Evolutionary conservation across 805 yeast genomes (phyloP), one percentile per base, ranked within the genome.

Genomic region (Metschnikowia gruessii): DNA sequence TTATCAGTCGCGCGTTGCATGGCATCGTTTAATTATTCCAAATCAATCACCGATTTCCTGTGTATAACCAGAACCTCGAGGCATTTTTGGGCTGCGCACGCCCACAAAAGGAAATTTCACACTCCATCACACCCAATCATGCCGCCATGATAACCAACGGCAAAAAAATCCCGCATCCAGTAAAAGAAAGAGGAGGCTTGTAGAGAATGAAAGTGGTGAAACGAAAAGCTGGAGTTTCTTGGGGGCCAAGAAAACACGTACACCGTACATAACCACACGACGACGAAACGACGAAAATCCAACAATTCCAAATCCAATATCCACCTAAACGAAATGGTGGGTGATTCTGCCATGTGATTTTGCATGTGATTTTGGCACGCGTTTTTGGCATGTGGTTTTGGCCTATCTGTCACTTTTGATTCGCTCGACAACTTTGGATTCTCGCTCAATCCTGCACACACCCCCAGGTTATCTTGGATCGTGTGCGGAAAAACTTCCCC

Each of bases 311-410:
- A n/a, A n/a, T n/a, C n/a, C n/a, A n/a, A n/a, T n/a, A n/a, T n/a
- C n/a, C n/a, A n/a, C n/a, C n/a, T n/a, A n/a, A n/a, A n/a, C n/a
- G n/a, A n/a, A n/a, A n/a, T n/a, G n/a, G n/a, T n/a, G n/a, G n/a
- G n/a, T n/a, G n/a, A n/a, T n/a, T n/a, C n/a, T n/a, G n/a, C n/a
- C n/a, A n/a, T n/a, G n/a, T n/a, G n/a, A n/a, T n/a, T n/a, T n/a
- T n/a, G n/a, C n/a, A n/a, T n/a, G n/a, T n/a, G n/a, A n/a, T n/a
- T n/a, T n/a, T n/a, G n/a, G n/a, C n/a, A n/a, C n/a, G n/a, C n/a
- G n/a, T n/a, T n/a, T n/a, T n/a, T n/a, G 22, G 39, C 39, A 36
- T 36, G 39, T 36, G 39, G 22, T 36, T 36, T 36, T 36, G 28
- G 17, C 15, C 26, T 11, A 4, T 19, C 18, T 21, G 29, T 13